Evolutionary conservation across 2,329 filamentous ascomycete species (phyloP), one percentile per base, ranked within the genome.

Genomic region (Polytolypa hystricis): DNA sequence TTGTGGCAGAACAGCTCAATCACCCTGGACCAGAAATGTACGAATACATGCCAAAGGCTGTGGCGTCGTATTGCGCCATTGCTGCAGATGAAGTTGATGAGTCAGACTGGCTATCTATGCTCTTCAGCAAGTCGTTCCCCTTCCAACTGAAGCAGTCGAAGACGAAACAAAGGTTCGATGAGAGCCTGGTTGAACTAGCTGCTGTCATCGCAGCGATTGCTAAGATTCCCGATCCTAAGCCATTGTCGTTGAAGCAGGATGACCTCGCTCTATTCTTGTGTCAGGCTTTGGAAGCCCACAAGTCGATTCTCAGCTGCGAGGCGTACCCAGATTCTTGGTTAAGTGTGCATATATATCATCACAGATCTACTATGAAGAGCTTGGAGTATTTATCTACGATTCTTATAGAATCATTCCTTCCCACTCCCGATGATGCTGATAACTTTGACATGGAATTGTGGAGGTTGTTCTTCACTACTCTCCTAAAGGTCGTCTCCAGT

Each of bases 371-470:
- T 1, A 84, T 96, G 71, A 78, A 77, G 39, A 84, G 81, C 5
- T 65, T 98, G 21, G 82, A 93, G 52, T 85, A 91, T 48, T 66
- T 96, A 6, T 81, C 81, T 6, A 70, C 75, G 30, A 79, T 93
- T 8, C 64, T 98, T 41, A 71, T 86, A n/a, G 80, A 89, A 25
- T 79, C 75, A 0, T 89, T 89, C 52, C 66, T 98, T 2, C 91
- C 93, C 0, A 71, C 89, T 29, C 84, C 89, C 0, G 91, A 96
- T 45, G 84, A 95, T 47, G 85, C 86, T 0, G 89, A 95, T 51
- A 73, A 71, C 9, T 98, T 96, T 59, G 86, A 93, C 53, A 95
- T 85, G 8, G 84, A 93, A 39, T 66, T 96, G 9, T 98, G 91
- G 91, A 87, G 89, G 46, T 70, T 81, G 20, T 95, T 94, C 64